Conservation (phyloP, 2,329 filamentous ascomycete species). For the Epichloe glyceriae region DNA sequence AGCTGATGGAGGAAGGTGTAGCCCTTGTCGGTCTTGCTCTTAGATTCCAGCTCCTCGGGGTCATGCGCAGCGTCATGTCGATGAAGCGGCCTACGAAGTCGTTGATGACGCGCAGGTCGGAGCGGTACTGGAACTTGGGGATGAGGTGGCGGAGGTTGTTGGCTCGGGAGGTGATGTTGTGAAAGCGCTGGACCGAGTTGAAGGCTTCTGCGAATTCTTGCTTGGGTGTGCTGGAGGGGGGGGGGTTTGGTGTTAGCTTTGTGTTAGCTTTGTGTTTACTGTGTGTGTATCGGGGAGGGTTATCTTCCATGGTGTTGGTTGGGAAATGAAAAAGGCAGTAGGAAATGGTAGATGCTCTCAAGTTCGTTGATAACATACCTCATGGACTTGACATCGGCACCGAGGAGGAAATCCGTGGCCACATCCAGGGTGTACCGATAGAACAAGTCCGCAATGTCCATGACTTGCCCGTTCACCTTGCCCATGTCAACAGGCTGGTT, state of each 20-base stretch:
- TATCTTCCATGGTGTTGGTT: too few species aligned
- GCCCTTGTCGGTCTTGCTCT: slow-evolving; percentile 54
- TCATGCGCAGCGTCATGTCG: slow-evolving; percentile 47
- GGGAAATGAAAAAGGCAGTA: too few species aligned
- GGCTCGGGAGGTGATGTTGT: slow-evolving; percentile 41
- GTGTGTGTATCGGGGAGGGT: too few species aligned
- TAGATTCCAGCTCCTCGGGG: slow-evolving; percentile 48
- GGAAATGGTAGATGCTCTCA: background rate
- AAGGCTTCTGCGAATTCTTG: slow-evolving; percentile 57
- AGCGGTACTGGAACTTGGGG: slow-evolving; percentile 51
- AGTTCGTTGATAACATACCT: slow-evolving; percentile 22
- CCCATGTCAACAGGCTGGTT: slow-evolving; percentile 50
- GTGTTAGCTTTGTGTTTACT: background rate
- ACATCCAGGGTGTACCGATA: slow-evolving; percentile 79
- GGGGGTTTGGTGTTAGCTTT: background rate
- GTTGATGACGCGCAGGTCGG: slow-evolving; percentile 56
- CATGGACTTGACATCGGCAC: slow-evolving; percentile 55
- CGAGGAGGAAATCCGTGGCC: slow-evolving; percentile 76
- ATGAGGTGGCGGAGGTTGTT: slow-evolving; percentile 28
- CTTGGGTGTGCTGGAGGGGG: slow-evolving; percentile 26
- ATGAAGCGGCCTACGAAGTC: slow-evolving; percentile 66
- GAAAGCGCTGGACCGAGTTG: slow-evolving; percentile 53
- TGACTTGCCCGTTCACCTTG: slow-evolving; percentile 43
- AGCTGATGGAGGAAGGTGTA: slow-evolving; percentile 85
- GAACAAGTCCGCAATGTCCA: slow-evolving; percentile 66